phyloP scores from a whole-genome alignment of 2,329 filamentous ascomycete genomes.

The Penicillium sp. region DNA sequence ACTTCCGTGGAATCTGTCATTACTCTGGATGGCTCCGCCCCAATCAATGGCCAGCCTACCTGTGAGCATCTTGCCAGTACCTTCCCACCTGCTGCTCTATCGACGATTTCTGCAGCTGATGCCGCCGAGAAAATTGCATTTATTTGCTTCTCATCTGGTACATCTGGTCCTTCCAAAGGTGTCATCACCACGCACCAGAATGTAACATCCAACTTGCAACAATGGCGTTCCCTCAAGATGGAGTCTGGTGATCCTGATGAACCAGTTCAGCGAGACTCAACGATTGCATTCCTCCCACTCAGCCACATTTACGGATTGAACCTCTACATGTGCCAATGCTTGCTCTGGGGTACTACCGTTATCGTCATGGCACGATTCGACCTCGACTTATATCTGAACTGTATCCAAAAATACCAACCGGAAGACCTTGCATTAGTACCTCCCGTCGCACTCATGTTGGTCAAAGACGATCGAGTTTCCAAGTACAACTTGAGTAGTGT shows the following conservation, averaged over 20 bases:
- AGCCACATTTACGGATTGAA: conserved; percentile 23
- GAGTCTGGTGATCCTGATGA: conserved; percentile 9
- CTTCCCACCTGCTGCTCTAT: conserved; percentile 9
- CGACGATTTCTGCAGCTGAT: conserved; percentile 5
- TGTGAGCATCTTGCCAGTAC: conserved; percentile 19
- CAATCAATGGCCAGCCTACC: conserved; percentile 11
- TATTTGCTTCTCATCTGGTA: conserved; percentile 24
- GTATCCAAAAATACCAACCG: conserved; percentile 18
- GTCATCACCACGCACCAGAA: conserved; percentile 23
- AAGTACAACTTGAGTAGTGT: conserved; percentile 21
- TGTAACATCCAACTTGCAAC: conserved; percentile 19
- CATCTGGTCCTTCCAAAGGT: conserved; percentile 21
- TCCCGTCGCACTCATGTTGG: conserved; percentile 19
- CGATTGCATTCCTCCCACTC: conserved; percentile 21
- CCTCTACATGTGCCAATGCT: conserved; percentile 17
- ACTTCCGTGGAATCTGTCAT: conserved; percentile 17
- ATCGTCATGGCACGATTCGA: conserved; percentile 18
- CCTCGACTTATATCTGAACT: conserved; percentile 15
- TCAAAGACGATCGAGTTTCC: conserved; percentile 17
- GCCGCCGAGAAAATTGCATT: conserved; percentile 14
- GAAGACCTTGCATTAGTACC: conserved; percentile 20
- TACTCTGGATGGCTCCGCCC: conserved; percentile 11
- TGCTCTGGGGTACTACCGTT: conserved; percentile 17
- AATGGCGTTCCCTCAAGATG: conserved; percentile 16
- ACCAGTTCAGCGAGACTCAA: conserved; percentile 8